A percentile compares a stretch with the other conserved stretches of the same genome.
These are phyloP conservation scores for Sisymbrium irio DNA, from an alignment of 345 rosid genomes.

Conservation along the genomic window DNA sequence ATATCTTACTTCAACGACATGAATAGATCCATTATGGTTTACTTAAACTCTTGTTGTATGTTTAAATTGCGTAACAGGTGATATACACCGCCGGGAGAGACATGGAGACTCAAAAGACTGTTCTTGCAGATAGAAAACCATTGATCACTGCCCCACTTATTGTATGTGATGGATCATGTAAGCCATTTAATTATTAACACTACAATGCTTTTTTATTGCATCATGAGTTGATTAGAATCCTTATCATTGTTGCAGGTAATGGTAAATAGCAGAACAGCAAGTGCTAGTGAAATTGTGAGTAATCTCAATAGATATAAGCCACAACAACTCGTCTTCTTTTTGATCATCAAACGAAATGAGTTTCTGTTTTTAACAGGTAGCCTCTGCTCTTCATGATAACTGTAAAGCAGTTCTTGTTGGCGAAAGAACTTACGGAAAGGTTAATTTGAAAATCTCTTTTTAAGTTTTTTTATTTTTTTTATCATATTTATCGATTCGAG, in stretches of 20 bases:
- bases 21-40: background rate
- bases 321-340: background rate
- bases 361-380: constrained; percentile 56
- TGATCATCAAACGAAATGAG: background rate
- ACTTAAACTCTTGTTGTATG: constrained; percentile 2
- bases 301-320: background rate
- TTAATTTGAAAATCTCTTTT: constrained; percentile 25
- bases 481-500: background rate
- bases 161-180: constrained; percentile 51
- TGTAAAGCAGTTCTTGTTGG: constrained; percentile 97
- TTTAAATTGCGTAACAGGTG: constrained; percentile 47
- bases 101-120: constrained; percentile 52
- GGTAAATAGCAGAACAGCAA: constrained; percentile 89
- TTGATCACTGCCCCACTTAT: constrained; percentile 70
- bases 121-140: constrained; percentile 62
- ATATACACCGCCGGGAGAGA: constrained; percentile 86
- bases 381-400: constrained; percentile 97
- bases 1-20: background rate
- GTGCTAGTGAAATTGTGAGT: constrained; percentile 96
- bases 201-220: background rate
- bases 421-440: constrained; percentile 92
- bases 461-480: too few relatives aligned
- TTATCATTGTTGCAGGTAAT: constrained; percentile 53
- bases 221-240: background rate
- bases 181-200: constrained; percentile 5